Base-by-base conservation (phyloP, 2,329 filamentous ascomycete genomes). In the Macrophomina pseudophaseolina region DNA sequence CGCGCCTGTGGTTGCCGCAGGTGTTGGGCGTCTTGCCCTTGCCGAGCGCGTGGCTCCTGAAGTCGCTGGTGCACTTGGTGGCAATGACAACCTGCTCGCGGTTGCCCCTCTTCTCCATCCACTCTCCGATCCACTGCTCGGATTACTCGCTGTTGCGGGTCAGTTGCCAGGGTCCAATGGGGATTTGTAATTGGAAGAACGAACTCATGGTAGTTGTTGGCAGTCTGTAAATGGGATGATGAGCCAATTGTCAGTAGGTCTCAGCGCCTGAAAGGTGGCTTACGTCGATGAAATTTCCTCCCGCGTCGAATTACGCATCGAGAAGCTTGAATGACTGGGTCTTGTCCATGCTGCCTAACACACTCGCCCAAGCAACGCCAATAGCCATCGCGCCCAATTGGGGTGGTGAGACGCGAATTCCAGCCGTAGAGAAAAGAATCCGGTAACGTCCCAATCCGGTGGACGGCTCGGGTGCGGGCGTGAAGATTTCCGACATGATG, bases 271-370 rank as follows among this genome's bases (percentile, higher is more conserved):
- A 14, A n/a, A 5, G 42, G 7, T 16, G 42, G 12, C 42, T 5
- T 44, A 44, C 42, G 42, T 64, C 58, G 72, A 92, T 88, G 75
- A 92, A 92, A 78, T 92, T 92, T 30, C 90, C 90, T 4, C 88
- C 88, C 0, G 88, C 83, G 5, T 84, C 82, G 68, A 85, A 87
- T 78, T 86, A 92, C 73, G 85, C 87, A 72, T 92, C 89, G 8
- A 92, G 82, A 32, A 92, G 86, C 23, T 82, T 80, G 70, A 91
- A 88, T 1, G 86, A 82, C 1, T 83, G 83, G 56, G 86, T 81
- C 73, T 91, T 87, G 73, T 72, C 65, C 48, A 38, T 52, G 16
- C 60, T 52, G 16, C 52, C 53, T 40, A 52, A 9, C 5, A 53
- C 23, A 5, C 33, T 38, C 3, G 33, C 40, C 84, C 83, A 85